Evolutionary conservation across 345 rosid species (phyloP).

Genomic region (Carallia pectinifolia): DNA sequence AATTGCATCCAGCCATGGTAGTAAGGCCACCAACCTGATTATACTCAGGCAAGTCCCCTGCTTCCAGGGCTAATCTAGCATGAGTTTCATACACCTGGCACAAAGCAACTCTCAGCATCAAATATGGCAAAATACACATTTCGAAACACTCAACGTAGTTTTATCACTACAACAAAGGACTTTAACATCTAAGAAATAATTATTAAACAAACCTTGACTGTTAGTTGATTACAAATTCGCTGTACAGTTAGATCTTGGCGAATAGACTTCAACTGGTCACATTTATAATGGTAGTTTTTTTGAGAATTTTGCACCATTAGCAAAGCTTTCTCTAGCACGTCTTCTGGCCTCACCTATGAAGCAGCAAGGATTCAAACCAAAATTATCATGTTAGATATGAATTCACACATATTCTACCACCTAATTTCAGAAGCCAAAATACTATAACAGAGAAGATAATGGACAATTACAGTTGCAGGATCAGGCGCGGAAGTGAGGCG

Average conservation of each 20-base stretch:
- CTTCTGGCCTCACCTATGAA: conserved; percentile 95
- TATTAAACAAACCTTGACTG: conserved; percentile 63
- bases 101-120: conserved; percentile 5
- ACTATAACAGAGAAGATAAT: conserved; percentile 13
- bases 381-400: conserved; percentile 2
- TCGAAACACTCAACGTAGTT: neutral
- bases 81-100: conserved; percentile 97
- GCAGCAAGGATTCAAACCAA: conserved; percentile 8
- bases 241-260: conserved; percentile 99
- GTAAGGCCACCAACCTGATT: conserved; percentile 68
- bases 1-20: neutral
- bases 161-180: neutral
- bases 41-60: conserved; percentile 87
- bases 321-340: conserved; percentile 87
- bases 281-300: conserved; percentile 90
- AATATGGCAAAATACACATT: neutral
- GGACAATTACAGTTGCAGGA: conserved; percentile 77
- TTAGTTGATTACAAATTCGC: conserved; percentile 76
- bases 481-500: conserved; percentile 99
- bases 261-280: conserved; percentile 97
- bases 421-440: conserved; percentile 11
- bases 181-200: neutral
- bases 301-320: conserved; percentile 76
- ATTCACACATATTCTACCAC: neutral
- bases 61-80: conserved; percentile 94